phyloP scores from a whole-genome alignment of 108 stramenopile species.

The Conticribra weissflogii region DNA sequence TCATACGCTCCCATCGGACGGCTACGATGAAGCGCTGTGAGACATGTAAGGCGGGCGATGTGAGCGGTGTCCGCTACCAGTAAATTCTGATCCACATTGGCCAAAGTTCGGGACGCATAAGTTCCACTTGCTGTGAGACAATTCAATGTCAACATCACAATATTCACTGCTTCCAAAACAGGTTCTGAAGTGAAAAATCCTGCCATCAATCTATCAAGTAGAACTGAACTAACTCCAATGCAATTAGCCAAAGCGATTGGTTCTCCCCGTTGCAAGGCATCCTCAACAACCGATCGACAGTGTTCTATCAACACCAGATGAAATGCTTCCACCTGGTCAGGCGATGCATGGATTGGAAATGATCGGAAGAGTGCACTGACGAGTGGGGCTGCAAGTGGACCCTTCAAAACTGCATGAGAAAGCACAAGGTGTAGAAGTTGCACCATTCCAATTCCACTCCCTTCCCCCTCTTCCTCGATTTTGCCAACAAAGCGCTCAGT shows the following conservation, averaged over 20 bases:
- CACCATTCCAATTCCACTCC: slow-evolving; percentile 72
- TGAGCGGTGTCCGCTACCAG: slow-evolving; percentile 80
- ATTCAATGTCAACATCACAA: slow-evolving; percentile 58
- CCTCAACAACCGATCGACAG: slow-evolving; percentile 67
- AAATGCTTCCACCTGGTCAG: slow-evolving; percentile 84
- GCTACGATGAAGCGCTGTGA: slow-evolving; percentile 65
- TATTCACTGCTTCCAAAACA: slow-evolving; percentile 61
- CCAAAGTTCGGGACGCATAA: slow-evolving; percentile 56
- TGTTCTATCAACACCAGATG: slow-evolving; percentile 81
- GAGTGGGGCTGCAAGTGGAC: slow-evolving; percentile 75
- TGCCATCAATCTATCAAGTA: slow-evolving; percentile 75
- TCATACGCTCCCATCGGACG: slow-evolving; percentile 64
- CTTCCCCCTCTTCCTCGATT: slow-evolving; percentile 41
- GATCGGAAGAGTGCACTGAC: slow-evolving; percentile 73
- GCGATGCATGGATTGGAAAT: slow-evolving; percentile 82
- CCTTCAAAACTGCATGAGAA: slow-evolving; percentile 64
- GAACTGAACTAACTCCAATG: slow-evolving; percentile 75
- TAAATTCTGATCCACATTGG: slow-evolving; percentile 63
- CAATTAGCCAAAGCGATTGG: slow-evolving; percentile 76
- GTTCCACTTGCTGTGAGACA: slow-evolving; percentile 64
- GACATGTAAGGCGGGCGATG: slow-evolving; percentile 69
- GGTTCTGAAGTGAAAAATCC: slow-evolving; percentile 82
- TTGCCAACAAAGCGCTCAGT: slow-evolving; percentile 68
- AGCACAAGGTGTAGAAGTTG: slow-evolving; percentile 74
- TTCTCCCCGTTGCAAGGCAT: slow-evolving; percentile 78